Base-by-base conservation (phyloP, 2,329 filamentous ascomycete genomes). In the Aurifilum marmelostoma region DNA sequence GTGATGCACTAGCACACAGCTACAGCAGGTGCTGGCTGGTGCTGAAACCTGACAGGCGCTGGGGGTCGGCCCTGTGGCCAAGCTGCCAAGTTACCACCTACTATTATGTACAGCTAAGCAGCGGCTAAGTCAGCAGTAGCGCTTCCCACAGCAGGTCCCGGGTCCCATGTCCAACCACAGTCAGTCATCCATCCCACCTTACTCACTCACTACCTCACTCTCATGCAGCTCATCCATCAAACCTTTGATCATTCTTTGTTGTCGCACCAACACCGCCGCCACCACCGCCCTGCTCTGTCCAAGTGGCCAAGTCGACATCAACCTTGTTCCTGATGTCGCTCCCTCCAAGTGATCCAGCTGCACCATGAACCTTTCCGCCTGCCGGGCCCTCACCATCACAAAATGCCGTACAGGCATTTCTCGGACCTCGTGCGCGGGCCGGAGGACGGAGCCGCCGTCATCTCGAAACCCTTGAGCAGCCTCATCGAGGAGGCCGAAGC, bases 401-500 rank as follows among this genome's bases (percentile, higher is more conserved):
- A 37, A 63, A 63, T 63, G 61, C 61, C 61, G 27, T 63, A 63
- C 61, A 43, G 61, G 61, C 61, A 63, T 63, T 63, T 63, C 61
- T 29, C 61, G n/a, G 61, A 63, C 27, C 39, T 63, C 61, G 41
- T 47, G 41, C 61, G 61, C 61, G 61, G 61, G 14, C 61, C 41
- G 61, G 61, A 63, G 47, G 61, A 63, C 61, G 61, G 61, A 63
- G 41, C 61, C 47, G 76, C 87, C 70, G 81, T 86, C 69, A 73
- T 78, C 56, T 79, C 84, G 69, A 82, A 83, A 69, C 85, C 85
- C 21, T 81, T 88, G 70, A 84, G 83, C 68, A 85, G 81, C 72
- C 76, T 89, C 50, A 78, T 91, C 18, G 83, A 85, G 59, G 76
- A 79, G 56, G 87, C 84, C 65, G 84, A 90, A 74, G 75, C 77